A percentile compares a stretch with the other conserved stretches of the same genome.
Evolutionary conservation across 1,284 basidiomycete species (phyloP).

Genomic region (Leccinum fuscescens): DNA sequence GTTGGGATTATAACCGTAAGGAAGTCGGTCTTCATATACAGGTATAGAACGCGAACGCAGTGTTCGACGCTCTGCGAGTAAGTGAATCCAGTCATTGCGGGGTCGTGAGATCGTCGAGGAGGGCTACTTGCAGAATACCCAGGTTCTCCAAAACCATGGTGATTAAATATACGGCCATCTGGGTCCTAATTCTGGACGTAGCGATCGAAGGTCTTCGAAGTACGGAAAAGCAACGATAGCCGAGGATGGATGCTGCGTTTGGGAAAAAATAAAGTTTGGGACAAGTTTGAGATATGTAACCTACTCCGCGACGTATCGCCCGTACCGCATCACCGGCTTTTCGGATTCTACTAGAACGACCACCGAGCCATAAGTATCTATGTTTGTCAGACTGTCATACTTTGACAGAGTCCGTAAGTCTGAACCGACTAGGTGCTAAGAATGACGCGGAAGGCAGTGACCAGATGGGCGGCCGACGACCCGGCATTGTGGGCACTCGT

Average conservation of each 20-base stretch:
- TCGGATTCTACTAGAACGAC: neutral
- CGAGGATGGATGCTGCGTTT: slow-evolving; percentile 2
- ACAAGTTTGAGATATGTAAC: neutral
- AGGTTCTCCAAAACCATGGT: neutral
- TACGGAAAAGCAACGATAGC: slow-evolving; percentile 6
- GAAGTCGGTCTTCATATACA: slow-evolving; percentile 43
- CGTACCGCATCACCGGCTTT: neutral
- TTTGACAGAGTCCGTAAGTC: neutral
- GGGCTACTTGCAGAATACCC: neutral
- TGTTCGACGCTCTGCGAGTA: slow-evolving; percentile 12
- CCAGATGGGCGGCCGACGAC: neutral
- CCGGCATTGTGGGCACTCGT: neutral
- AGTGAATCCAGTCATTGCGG: slow-evolving; percentile 18
- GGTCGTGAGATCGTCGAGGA: slow-evolving; percentile 24
- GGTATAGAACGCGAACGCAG: slow-evolving; percentile 22
- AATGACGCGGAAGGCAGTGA: neutral
- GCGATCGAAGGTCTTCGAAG: slow-evolving; percentile 5
- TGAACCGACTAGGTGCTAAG: neutral
- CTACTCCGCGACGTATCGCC: slow-evolving; percentile 10
- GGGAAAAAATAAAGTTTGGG: slow-evolving; percentile 5
- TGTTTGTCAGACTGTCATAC: neutral
- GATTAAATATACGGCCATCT: slow-evolving; percentile 24
- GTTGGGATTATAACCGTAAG: slow-evolving; percentile 41
- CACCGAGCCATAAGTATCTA: neutral
- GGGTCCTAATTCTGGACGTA: slow-evolving; percentile 8